Evolutionary conservation across 2,329 filamentous ascomycete species (phyloP), one percentile per base, ranked within the genome.

Genomic region (Colletotrichum gloeosporioides): DNA sequence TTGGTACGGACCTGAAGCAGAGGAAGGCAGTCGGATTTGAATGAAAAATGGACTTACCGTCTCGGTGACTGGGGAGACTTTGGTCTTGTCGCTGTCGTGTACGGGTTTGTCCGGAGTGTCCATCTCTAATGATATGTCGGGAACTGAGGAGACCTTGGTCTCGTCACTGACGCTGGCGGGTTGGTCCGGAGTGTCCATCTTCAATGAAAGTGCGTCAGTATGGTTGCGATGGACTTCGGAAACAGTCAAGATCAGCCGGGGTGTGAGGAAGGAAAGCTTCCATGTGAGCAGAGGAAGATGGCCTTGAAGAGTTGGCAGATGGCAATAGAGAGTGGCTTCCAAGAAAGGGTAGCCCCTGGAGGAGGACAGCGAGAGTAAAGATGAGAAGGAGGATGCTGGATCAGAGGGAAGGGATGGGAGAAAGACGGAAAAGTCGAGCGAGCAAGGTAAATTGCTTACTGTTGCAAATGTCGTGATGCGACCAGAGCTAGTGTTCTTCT

Each of bases 1-100:
- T 9, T 18, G 18, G 12, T 22, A 15, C 5, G 6, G 59, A 62
- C 5, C 34, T 1, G 10, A 62, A 12, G n/a, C 59, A 22, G 2
- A 44, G 29, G 12, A 34, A 34, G 29, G 6, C 29, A 62, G 3
- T 16, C 29, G 22, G 0, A 62, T 25, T 6, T 8, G 53, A 57
- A 27, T 15, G 22, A 57, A 6, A 12, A 44, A 57, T 5, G 22
- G 22, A 57, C 53, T 9, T 57, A 57, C 53, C 53, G 25, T 10
- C 4, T 34, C 32, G 12, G 32, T 10, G 1, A 1, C 6, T 4
- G 32, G 3, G 3, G 9, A 12, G 32, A 13, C 9, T 3, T 10
- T 4, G 10, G 32, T 34, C 32, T 12, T 13, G 32, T 34, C 10
- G 9, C 32, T 34, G 9, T 12, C 32, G 32, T 9, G 4, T 3